Conservation (phyloP, 169 alveolate genomes). For the Plasmodium billcollinsi region DNA sequence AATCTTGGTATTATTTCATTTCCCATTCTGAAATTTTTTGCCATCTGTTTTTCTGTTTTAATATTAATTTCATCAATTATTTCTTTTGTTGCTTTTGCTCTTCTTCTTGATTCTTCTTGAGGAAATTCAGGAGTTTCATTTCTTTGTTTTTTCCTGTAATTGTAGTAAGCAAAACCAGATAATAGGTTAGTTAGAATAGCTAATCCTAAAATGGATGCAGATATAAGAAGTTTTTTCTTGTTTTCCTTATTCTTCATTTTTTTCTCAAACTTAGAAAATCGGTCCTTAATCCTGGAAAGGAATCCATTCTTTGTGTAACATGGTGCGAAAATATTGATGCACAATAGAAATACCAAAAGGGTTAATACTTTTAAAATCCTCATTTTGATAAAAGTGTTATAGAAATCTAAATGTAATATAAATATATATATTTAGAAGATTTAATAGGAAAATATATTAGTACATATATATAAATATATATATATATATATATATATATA, state of each 20-base stretch:
- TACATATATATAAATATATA: too few species aligned
- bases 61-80: neutral
- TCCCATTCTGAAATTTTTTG: conserved; percentile 2
- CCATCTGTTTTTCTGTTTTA: conserved; percentile 23
- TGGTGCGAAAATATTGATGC: conserved; percentile 3
- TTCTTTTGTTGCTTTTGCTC: conserved; percentile 1
- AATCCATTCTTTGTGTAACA: conserved; percentile 16
- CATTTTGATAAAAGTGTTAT: conserved; percentile 7
- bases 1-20: conserved; percentile 11
- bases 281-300: neutral
- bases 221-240: conserved; percentile 25
- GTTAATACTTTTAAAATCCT: conserved; percentile 21
- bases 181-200: conserved; percentile 22
- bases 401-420: too few species aligned
- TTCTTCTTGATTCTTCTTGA: neutral
- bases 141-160: conserved; percentile 7
- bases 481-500: too few species aligned
- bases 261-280: conserved; percentile 15
- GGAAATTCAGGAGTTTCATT: neutral
- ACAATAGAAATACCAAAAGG: neutral
- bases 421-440: too few species aligned
- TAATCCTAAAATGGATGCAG: conserved; percentile 18
- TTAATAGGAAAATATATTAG: too few species aligned
- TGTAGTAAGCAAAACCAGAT: conserved; percentile 20
- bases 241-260: conserved; percentile 17